A percentile compares a stretch with the other conserved stretches of the same genome.
phyloP scores from a whole-genome alignment of 192 early-diverging fungal genomes.

The Coemansia interrupta region DNA sequence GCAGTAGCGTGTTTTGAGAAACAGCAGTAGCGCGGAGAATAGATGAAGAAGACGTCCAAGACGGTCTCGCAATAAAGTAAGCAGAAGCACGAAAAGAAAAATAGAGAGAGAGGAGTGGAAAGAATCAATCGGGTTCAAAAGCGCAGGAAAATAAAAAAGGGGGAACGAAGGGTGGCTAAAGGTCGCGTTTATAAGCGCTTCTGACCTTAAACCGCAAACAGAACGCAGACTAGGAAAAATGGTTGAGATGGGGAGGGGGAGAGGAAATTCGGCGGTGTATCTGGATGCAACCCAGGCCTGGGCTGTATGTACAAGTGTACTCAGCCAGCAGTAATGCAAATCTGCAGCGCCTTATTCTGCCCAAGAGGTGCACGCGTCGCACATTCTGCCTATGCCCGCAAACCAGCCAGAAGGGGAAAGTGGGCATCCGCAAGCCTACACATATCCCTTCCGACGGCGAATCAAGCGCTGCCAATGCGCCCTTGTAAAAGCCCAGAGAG shows the following conservation, averaged over 20 bases:
- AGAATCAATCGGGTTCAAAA: constrained; percentile 8
- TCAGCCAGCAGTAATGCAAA: too few species aligned
- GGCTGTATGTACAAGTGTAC: too few species aligned
- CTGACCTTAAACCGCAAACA: constrained; percentile 2
- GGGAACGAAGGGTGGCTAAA: constrained; percentile 7
- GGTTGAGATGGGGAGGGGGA: too few species aligned
- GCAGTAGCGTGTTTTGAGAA: too few species aligned
- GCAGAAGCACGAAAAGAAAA: constrained; percentile 3
- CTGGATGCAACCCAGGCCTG: too few species aligned
- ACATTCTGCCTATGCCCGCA: too few species aligned
- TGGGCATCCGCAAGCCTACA: too few species aligned
- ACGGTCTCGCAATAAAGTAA: constrained; percentile 6
- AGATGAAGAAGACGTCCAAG: background rate
- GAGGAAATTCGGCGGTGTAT: too few species aligned
- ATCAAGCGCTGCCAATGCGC: constrained; percentile 5
- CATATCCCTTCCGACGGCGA: background rate
- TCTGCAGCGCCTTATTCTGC: too few species aligned
- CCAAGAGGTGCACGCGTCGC: too few species aligned
- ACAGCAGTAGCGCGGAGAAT: constrained; percentile 5
- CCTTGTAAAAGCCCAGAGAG: constrained; percentile 3
- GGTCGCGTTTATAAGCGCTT: constrained; percentile 10
- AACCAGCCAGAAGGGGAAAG: too few species aligned
- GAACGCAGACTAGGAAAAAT: constrained; percentile 3
- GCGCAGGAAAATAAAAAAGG: constrained; percentile 1
- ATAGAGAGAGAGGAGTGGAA: too few species aligned